Percentiles rank a stretch among this genome's conserved stretches.
Evolutionary conservation across 179 eudicot genomes (phyloP).

Genomic region (Silene noctiflora): DNA sequence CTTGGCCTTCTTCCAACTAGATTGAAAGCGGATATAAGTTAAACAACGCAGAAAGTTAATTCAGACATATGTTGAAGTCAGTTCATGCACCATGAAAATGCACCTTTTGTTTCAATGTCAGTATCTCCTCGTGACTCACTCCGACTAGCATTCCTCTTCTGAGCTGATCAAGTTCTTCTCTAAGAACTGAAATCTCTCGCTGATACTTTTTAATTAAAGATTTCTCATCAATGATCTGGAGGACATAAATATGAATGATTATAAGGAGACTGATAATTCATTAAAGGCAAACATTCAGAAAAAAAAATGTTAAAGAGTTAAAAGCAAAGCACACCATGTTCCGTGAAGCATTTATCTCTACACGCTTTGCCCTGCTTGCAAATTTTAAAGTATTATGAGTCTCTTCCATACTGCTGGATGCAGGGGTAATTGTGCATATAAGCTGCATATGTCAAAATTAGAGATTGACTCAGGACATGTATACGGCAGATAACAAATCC

Average conservation of each 20-base stretch:
- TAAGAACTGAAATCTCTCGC: conserved; percentile 79
- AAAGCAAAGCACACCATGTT: conserved; percentile 54
- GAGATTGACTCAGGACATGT: not conserved
- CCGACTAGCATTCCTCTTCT: conserved; percentile 88
- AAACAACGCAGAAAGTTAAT: not conserved
- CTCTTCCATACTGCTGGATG: conserved; percentile 97
- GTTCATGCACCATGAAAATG: conserved; percentile 2
- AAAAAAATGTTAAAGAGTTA: not conserved
- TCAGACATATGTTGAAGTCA: not conserved
- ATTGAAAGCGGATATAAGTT: not conserved
- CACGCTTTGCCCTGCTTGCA: conserved; percentile 98
- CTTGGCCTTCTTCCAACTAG: conserved; percentile 98
- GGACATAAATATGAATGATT: not conserved
- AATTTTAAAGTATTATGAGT: conserved; percentile 95
- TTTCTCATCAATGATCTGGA: conserved; percentile 96
- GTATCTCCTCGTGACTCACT: conserved; percentile 86
- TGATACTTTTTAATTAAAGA: conserved; percentile 98
- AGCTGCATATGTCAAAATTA: conserved; percentile 49
- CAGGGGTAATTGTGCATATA: conserved; percentile 96
- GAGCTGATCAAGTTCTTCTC: conserved; percentile 88
- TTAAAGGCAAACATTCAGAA: not conserved
- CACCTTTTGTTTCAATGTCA: conserved; percentile 87
- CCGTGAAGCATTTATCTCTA: conserved; percentile 91
- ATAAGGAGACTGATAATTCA: not conserved
- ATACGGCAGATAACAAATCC: not conserved